Evolutionary conservation across 2,329 filamentous ascomycete species (phyloP).

Genomic region (Helicocarpus griseus): DNA sequence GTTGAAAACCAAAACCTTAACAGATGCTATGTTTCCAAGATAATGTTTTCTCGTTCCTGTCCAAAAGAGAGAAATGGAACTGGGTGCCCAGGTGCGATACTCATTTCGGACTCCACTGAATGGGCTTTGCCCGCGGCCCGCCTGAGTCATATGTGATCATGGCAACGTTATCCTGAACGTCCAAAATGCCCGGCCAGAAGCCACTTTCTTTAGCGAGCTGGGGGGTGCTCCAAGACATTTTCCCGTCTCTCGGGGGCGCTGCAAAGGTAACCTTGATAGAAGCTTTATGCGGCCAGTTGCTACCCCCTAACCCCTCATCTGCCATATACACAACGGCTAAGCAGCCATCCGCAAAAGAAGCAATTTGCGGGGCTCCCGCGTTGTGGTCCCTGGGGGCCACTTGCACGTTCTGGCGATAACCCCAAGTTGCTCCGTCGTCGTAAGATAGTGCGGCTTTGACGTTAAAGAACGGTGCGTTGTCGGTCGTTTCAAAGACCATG

Average conservation of each 20-base stretch:
- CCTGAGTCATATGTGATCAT: constrained; percentile 23
- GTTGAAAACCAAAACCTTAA: too few relatives aligned
- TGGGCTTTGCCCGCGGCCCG: constrained; percentile 19
- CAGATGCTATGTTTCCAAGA: too few relatives aligned
- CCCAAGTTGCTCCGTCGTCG: constrained; percentile 35
- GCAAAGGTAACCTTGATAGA: constrained; percentile 35
- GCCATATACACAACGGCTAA: constrained; percentile 40
- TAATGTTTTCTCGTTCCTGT: too few relatives aligned
- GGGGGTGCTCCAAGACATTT: constrained; percentile 26
- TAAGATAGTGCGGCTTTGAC: constrained; percentile 39
- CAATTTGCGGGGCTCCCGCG: constrained; percentile 39
- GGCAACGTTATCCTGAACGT: constrained; percentile 19
- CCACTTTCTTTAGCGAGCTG: constrained; percentile 22
- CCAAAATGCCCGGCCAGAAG: constrained; percentile 33
- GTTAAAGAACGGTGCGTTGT: constrained; percentile 25
- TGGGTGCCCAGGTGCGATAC: too few relatives aligned
- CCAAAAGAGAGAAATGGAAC: too few relatives aligned
- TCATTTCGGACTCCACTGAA: constrained; percentile 16
- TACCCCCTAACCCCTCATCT: constrained; percentile 31
- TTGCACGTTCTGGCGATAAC: constrained; percentile 33
- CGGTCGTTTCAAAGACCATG: constrained; percentile 40
- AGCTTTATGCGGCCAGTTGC: constrained; percentile 33
- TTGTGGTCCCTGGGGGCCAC: constrained; percentile 30
- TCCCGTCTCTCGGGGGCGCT: constrained; percentile 23
- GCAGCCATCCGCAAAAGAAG: constrained; percentile 30